Conservation (phyloP, 805 yeast genomes). For the Zygosaccharomyces siamensis region DNA sequence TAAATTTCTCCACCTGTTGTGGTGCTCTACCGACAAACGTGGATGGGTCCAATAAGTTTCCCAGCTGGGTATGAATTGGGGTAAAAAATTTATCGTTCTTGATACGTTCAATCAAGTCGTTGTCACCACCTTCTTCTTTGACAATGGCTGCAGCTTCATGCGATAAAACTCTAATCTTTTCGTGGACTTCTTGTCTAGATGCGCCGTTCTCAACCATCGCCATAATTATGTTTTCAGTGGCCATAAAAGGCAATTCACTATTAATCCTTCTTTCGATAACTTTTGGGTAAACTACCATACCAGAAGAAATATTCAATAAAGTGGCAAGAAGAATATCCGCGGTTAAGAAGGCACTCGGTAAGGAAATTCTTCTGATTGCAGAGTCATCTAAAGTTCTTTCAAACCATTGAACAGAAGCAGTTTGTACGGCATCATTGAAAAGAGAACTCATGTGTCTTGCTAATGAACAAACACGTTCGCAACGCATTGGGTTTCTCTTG, state of each 20-base stretch:
- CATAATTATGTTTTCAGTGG: constrained; percentile 98
- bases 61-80: constrained; percentile 86
- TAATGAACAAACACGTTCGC: constrained; percentile 97
- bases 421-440: constrained; percentile 89
- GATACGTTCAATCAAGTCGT: constrained; percentile 88
- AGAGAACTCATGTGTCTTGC: constrained; percentile 92
- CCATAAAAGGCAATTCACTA: constrained; percentile 98
- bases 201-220: constrained; percentile 99
- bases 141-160: constrained; percentile 98
- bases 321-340: constrained; percentile 91
- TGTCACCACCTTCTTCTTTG: constrained; percentile 97
- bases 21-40: constrained; percentile 99
- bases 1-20: constrained; percentile 91
- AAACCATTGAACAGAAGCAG: constrained; percentile 98
- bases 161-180: constrained; percentile 90
- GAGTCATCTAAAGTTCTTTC: constrained; percentile 98
- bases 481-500: constrained; percentile 99
- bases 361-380: constrained; percentile 93
- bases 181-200: constrained; percentile 97
- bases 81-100: constrained; percentile 71
- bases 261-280: constrained; percentile 94
- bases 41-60: constrained; percentile 74
- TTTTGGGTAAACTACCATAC: constrained; percentile 96
- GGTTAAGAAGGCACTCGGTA: constrained; percentile 94
- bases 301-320: constrained; percentile 84